Conservation (phyloP, 805 yeast genomes). For the Spathaspora arborariae region DNA sequence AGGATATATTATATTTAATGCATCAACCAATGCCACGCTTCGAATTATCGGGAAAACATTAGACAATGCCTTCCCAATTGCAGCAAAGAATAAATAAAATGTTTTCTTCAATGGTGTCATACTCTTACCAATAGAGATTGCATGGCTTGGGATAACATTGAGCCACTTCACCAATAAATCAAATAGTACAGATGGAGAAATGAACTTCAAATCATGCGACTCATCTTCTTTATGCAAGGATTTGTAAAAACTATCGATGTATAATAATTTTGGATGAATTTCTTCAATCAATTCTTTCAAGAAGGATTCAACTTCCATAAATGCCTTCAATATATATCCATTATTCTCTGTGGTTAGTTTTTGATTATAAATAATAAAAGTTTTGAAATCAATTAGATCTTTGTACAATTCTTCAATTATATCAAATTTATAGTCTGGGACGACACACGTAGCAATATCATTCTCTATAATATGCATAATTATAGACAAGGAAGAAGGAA, state of each 20-base stretch:
- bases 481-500: slow-evolving; percentile 17
- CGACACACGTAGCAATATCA: slow-evolving; percentile 17
- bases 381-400: slow-evolving; percentile 24
- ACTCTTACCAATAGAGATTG: slow-evolving; percentile 23
- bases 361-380: slow-evolving; percentile 15
- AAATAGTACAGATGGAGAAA: slow-evolving; percentile 28
- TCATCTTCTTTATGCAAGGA: slow-evolving; percentile 8
- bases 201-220: slow-evolving; percentile 17
- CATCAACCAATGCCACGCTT: slow-evolving; percentile 31
- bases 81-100: slow-evolving; percentile 31
- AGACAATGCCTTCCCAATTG: slow-evolving; percentile 30
- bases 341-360: slow-evolving; percentile 9
- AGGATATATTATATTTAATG: slow-evolving; percentile 30
- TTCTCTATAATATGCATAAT: slow-evolving; percentile 18
- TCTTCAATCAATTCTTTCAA: slow-evolving; percentile 21
- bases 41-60: slow-evolving; percentile 34
- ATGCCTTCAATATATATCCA: slow-evolving; percentile 7
- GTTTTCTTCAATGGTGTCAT: slow-evolving; percentile 28
- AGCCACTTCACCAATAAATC: slow-evolving; percentile 35
- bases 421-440: slow-evolving; percentile 34
- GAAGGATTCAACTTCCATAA: slow-evolving; percentile 28
- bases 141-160: slow-evolving; percentile 30
- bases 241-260: slow-evolving; percentile 22
- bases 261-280: slow-evolving; percentile 23
- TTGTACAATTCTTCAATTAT: slow-evolving; percentile 23